Conservation (phyloP, 2,329 filamentous ascomycete species). For the Zymoseptoria brevis region DNA sequence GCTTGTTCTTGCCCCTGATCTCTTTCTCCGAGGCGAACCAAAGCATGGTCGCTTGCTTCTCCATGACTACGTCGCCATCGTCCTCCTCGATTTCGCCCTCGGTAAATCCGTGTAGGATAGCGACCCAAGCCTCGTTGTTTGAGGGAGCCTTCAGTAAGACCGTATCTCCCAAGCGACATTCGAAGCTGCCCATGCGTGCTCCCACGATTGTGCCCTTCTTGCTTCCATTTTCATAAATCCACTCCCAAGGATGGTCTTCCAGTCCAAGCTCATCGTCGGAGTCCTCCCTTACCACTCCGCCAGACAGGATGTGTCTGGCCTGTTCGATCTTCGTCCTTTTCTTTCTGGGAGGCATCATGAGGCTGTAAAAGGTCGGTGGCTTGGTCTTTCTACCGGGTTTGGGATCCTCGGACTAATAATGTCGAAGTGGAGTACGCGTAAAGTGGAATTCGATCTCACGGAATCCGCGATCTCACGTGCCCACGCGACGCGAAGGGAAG, state of each 20-base stretch:
- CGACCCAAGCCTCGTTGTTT: conserved; percentile 86
- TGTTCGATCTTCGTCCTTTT: conserved; percentile 38
- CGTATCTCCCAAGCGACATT: conserved; percentile 72
- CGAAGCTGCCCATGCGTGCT: conserved; percentile 72
- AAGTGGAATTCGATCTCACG: background rate
- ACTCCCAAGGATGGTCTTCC: conserved; percentile 45
- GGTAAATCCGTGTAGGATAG: conserved; percentile 74
- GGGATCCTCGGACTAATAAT: background rate
- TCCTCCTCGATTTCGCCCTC: conserved; percentile 61
- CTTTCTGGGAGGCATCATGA: conserved; percentile 33
- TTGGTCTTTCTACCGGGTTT: background rate
- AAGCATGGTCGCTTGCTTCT: conserved; percentile 79
- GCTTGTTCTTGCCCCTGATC: conserved; percentile 77
- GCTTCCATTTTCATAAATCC: conserved; percentile 48
- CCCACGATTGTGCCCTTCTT: conserved; percentile 54
- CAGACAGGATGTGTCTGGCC: conserved; percentile 46
- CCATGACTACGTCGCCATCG: conserved; percentile 37
- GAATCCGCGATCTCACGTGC: background rate
- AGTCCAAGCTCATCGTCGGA: conserved; percentile 74
- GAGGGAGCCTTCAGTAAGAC: conserved; percentile 77
- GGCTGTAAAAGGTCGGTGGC: background rate
- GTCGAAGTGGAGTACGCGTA: background rate
- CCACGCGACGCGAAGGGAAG: background rate
- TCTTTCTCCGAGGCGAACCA: conserved; percentile 94
- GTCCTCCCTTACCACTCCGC: conserved; percentile 62